Conservation (phyloP, 73 alveolate species). For the Effrenium voratum region DNA sequence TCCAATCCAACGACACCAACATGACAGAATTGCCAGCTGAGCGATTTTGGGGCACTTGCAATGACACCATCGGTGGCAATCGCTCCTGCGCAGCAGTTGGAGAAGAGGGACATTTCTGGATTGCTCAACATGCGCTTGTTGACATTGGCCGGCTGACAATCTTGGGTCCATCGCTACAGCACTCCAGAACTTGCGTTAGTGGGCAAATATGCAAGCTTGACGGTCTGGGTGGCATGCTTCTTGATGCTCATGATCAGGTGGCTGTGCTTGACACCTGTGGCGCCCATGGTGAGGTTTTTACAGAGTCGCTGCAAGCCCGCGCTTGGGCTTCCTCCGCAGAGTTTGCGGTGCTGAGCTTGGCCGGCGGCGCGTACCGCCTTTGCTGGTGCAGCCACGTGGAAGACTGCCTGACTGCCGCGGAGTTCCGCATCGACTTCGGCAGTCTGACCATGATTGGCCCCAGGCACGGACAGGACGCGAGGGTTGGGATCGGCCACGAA, state of each 20-base stretch:
- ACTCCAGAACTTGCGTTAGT: neutral
- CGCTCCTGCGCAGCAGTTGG: neutral
- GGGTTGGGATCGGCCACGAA: neutral
- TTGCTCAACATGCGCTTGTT: neutral
- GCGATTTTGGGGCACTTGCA: neutral
- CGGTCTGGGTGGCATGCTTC: neutral
- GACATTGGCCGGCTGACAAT: neutral
- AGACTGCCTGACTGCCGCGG: neutral
- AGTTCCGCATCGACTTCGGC: neutral
- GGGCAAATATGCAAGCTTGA: neutral
- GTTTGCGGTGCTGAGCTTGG: neutral
- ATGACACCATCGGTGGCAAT: neutral
- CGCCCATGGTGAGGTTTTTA: neutral
- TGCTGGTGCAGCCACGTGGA: constrained; percentile 17
- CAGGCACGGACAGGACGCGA: neutral
- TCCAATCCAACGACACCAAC: neutral
- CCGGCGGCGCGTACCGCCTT: constrained; percentile 1
- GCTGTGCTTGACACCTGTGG: constrained; percentile 1
- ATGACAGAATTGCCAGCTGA: neutral
- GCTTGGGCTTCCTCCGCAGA: neutral
- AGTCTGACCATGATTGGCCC: neutral
- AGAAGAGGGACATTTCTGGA: neutral
- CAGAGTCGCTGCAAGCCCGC: neutral
- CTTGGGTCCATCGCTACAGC: neutral
- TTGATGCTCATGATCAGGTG: neutral